Base-by-base conservation (phyloP, 1,139 yeast species). In the Torulaspora pretoriensis region DNA sequence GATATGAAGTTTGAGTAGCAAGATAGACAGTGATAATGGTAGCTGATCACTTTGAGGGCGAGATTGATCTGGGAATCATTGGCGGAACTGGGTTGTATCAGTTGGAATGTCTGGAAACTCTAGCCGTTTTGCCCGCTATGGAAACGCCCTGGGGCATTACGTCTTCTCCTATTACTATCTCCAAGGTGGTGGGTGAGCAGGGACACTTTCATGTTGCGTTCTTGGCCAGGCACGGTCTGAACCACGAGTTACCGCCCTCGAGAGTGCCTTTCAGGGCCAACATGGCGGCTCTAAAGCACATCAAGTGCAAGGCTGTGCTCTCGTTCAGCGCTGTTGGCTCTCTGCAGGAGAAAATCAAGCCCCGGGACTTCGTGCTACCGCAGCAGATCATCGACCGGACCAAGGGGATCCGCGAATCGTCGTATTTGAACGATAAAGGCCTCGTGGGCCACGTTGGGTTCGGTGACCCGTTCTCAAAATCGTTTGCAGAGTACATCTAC, bases 11-110 rank as follows among this genome's bases (percentile, higher is more conserved):
- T 19, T 17, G 27, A 26, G 33, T 12, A 17, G n/a, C 16, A 57
- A 55, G 61, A 55, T 58, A 5, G 34, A 46, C 17, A 34, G 53
- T 19, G 53, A 54, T 19, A 19, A 19, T 14, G 14, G 47, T 68
- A 22, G 68, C 73, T 36, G 47, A 60, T n/a, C 53, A 56, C 23
- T 75, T 75, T 56, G 54, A 62, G 45, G 84, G 80, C 52, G 77
- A 82, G 30, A 87, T 92, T 22, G 75, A 79, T 35, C 74, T 92
- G 39, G 97, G 95, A 36, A 80, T 92, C 53, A 92, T 92, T 64
- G 98, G 98, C 31, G 98, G 98, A 35, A 92, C 98, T 2, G 99
- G 99, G n/a, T 76, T 92, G 36, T 92, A 92, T 72, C 85, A 87
- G 47, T 74, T 92, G 49, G 88, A 85, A 35, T 80, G 87, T 46